phyloP scores from a whole-genome alignment of 2,329 filamentous ascomycete species.

The Sporothrix schenckii region DNA sequence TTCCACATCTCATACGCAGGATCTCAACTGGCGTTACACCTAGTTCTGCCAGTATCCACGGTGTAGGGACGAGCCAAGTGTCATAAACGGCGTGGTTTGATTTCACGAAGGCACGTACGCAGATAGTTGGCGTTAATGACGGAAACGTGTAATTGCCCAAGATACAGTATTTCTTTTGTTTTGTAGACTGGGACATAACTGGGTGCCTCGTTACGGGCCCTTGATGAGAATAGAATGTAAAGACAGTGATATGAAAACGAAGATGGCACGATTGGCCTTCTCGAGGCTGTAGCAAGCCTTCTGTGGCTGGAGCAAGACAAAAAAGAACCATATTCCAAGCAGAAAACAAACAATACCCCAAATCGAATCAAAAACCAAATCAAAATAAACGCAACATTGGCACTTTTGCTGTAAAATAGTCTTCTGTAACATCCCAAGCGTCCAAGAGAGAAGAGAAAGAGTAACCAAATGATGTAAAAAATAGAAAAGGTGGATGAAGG shows the following conservation, averaged over 20 bases:
- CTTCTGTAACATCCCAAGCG: constrained; percentile 10
- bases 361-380: not conserved
- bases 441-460: not conserved
- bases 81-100: not conserved
- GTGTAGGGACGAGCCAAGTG: not conserved
- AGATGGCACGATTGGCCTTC: not conserved
- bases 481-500: no score
- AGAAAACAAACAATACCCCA: not conserved
- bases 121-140: not conserved
- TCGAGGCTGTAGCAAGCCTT: not conserved
- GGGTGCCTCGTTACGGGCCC: not conserved
- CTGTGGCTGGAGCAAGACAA: constrained; percentile 9
- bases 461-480: not conserved
- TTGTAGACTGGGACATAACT: constrained; percentile 1
- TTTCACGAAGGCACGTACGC: not conserved
- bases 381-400: not conserved
- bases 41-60: not conserved
- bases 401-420: not conserved
- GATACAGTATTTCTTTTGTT: no score
- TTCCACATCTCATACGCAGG: not conserved
- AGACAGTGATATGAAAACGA: not conserved
- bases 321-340: no score
- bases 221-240: constrained; percentile 1
- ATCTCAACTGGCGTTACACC: not conserved
- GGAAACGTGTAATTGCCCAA: constrained; percentile 4